These are phyloP conservation scores for Rhazya stricta DNA, from an alignment of 257 asterid species.

Conservation along the genomic window DNA sequence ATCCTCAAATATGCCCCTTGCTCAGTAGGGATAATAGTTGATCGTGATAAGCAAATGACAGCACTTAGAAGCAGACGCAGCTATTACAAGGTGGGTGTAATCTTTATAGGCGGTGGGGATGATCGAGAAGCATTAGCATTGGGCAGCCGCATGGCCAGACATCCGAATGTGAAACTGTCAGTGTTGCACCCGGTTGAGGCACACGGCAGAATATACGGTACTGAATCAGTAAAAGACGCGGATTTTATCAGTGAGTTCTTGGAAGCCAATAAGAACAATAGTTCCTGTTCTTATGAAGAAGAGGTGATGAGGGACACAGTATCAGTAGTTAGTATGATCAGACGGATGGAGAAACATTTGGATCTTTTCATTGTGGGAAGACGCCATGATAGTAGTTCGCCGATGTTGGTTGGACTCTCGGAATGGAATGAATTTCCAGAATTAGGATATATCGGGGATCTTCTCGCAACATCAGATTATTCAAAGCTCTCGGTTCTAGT, in stretches of 20 bases:
- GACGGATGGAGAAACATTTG: constrained; percentile 20
- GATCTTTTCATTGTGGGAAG: constrained; percentile 41
- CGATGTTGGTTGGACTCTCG: constrained; percentile 26
- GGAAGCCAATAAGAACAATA: constrained; percentile 14
- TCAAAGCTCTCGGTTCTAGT: constrained; percentile 28
- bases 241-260: constrained; percentile 13
- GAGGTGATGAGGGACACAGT: constrained; percentile 28
- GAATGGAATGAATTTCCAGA: constrained; percentile 46
- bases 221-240: constrained; percentile 17
- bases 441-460: constrained; percentile 37
- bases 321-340: constrained; percentile 21
- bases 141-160: constrained; percentile 32
- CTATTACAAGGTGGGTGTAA: constrained; percentile 21
- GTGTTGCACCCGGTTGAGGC: constrained; percentile 20
- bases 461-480: constrained; percentile 27
- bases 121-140: constrained; percentile 44
- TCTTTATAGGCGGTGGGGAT: constrained; percentile 42
- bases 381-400: constrained; percentile 21
- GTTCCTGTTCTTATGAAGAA: constrained; percentile 27
- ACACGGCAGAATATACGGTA: neutral
- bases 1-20: constrained; percentile 35
- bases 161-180: constrained; percentile 23
- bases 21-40: constrained; percentile 37
- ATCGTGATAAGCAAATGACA: constrained; percentile 15
- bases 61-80: neutral